Evolutionary conservation across 306 rosid species (phyloP).

Genomic region (Pachyrhizus erosus): DNA sequence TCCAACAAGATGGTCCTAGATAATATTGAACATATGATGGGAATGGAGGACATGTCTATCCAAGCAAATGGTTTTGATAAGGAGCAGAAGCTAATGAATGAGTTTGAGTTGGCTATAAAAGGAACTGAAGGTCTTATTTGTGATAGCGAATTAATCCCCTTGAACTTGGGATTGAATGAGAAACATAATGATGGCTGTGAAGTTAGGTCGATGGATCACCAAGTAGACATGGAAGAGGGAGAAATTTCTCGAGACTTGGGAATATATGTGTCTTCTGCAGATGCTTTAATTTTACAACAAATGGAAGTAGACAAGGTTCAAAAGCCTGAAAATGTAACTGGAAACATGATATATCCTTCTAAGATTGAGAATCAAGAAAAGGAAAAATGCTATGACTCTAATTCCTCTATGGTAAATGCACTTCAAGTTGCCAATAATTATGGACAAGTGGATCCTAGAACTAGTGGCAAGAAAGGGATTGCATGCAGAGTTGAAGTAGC

Average conservation of each 20-base stretch:
- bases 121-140: slow-evolving; percentile 49
- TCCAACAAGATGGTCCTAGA: slow-evolving; percentile 27
- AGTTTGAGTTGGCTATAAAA: slow-evolving; percentile 49
- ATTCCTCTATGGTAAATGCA: slow-evolving; percentile 34
- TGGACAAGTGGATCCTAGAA: slow-evolving; percentile 41
- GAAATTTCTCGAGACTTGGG: slow-evolving; percentile 67
- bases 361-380: slow-evolving; percentile 35
- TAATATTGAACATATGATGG: slow-evolving; percentile 42
- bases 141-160: slow-evolving; percentile 38
- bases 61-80: slow-evolving; percentile 31
- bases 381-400: slow-evolving; percentile 37
- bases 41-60: slow-evolving; percentile 35
- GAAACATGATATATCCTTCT: slow-evolving; percentile 34
- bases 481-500: slow-evolving; percentile 28
- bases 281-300: slow-evolving; percentile 46
- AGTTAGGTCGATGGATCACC: slow-evolving; percentile 47
- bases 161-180: slow-evolving; percentile 28
- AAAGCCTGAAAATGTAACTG: slow-evolving; percentile 29
- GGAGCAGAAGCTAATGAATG: slow-evolving; percentile 44
- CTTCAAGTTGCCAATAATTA: slow-evolving; percentile 37
- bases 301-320: slow-evolving; percentile 44
- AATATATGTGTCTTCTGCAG: slow-evolving; percentile 40
- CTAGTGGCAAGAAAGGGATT: slow-evolving; percentile 35
- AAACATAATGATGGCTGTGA: slow-evolving; percentile 41
- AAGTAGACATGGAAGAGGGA: slow-evolving; percentile 72